Evolutionary conservation across 2,329 filamentous ascomycete species (phyloP).

Genomic region (Elsinoe arachidis): DNA sequence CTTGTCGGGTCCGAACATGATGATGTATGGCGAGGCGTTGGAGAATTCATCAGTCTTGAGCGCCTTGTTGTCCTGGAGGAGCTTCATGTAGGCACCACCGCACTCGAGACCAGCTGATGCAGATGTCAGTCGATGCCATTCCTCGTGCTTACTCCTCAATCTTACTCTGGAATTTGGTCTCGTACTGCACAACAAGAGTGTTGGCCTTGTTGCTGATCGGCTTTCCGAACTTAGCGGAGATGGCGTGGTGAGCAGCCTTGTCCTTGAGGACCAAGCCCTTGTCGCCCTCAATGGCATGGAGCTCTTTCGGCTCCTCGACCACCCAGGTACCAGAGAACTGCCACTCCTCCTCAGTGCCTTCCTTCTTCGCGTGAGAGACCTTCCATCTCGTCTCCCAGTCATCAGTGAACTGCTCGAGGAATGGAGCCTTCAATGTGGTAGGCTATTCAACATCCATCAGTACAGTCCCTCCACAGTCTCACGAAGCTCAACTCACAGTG

Average conservation of each 20-base stretch:
- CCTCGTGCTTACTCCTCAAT: conserved; percentile 20
- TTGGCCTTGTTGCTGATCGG: conserved; percentile 96
- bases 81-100: conserved; percentile 98
- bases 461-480: neutral
- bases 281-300: conserved; percentile 89
- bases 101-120: conserved; percentile 79
- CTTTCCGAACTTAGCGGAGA: conserved; percentile 96
- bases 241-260: conserved; percentile 94
- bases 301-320: conserved; percentile 84
- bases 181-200: conserved; percentile 94
- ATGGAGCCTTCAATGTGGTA: conserved; percentile 78
- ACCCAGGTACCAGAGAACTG: conserved; percentile 94
- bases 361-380: conserved; percentile 93
- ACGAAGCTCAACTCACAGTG: conserved; percentile 56
- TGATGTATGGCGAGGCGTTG: conserved; percentile 93
- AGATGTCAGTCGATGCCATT: neutral
- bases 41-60: conserved; percentile 97
- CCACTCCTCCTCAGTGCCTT: conserved; percentile 81
- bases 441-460: conserved; percentile 49
- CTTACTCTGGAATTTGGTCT: conserved; percentile 97
- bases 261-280: conserved; percentile 98
- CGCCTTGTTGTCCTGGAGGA: conserved; percentile 93
- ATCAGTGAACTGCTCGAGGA: conserved; percentile 97
- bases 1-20: conserved; percentile 99
- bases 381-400: conserved; percentile 94